Evolutionary conservation across 495 filamentous ascomycete species (phyloP), one percentile per base, ranked within the genome.

Genomic region (Lophiotrema nucula): DNA sequence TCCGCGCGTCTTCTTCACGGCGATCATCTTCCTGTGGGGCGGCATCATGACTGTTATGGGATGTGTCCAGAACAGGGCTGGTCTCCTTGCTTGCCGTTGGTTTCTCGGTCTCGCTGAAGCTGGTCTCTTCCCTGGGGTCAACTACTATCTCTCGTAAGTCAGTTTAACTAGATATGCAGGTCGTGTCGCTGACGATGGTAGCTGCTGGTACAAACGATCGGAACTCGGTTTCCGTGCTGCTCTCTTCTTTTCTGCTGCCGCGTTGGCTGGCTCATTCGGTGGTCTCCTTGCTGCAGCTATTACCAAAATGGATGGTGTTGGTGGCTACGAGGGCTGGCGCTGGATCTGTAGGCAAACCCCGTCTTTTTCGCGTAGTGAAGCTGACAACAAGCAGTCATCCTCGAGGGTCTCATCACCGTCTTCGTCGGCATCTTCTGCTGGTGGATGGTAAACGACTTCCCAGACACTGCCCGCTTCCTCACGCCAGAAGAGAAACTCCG

Each of bases 211-310:
- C 64, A 88, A 82, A 66, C 83, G 91, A 8, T 79, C 76, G 41
- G 90, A 96, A 58, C 85, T 93, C 47, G 90, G 90, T 35, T 76
- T 87, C 16, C 79, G 83, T 13, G 81, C 83, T 66, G 92, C 91
- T 25, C 87, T 96, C 47, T 97, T 97, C 77, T 96, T 95, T 74
- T 90, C 87, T 3, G 88, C 90, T 0, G 90, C 90, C 0, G 88
- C 90, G 2, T 67, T 95, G 0, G 85, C 89, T 2, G 91, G 91
- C 0, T 90, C 88, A 0, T 96, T 95, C 52, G 90, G 90, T 70
- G 89, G 89, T 4, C 76, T 93, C 0, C 79, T 95, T 3, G 89
- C 90, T 0, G 87, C 86, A 0, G 89, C 84, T 1, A 92, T 92
- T 64, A 79, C 78, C 47, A 72, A 83, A 18, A 90, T 93, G 88